These are phyloP conservation scores for Trichoderma lentiforme DNA, from an alignment of 2,329 filamentous ascomycete genomes.

Conservation along the genomic window DNA sequence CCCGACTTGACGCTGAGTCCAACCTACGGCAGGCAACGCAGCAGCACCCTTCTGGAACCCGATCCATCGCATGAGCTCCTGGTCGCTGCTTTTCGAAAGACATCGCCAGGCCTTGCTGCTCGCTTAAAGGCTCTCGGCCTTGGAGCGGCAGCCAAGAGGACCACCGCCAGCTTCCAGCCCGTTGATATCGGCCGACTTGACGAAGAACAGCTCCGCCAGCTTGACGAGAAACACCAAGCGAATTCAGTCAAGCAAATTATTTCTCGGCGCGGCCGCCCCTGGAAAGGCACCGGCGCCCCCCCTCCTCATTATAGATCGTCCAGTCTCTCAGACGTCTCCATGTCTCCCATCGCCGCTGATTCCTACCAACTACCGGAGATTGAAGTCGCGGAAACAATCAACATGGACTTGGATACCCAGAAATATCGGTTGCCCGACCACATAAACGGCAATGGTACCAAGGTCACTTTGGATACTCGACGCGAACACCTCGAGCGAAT, in stretches of 20 bases:
- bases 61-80: conserved; percentile 27
- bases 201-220: conserved; percentile 65
- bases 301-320: conserved; percentile 20
- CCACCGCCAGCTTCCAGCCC: conserved; percentile 29
- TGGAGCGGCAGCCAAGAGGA: conserved; percentile 39
- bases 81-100: conserved; percentile 47
- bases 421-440: conserved; percentile 73
- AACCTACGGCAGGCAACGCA: conserved; percentile 5
- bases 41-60: conserved; percentile 5
- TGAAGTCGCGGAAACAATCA: conserved; percentile 40
- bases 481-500: conserved; percentile 56
- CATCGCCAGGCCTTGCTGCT: conserved; percentile 62
- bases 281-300: conserved; percentile 60
- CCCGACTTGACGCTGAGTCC: neutral
- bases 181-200: conserved; percentile 64
- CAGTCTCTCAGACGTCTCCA: conserved; percentile 25
- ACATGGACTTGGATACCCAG: conserved; percentile 62
- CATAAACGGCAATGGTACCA: conserved; percentile 64
- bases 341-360: conserved; percentile 29
- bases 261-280: conserved; percentile 66
- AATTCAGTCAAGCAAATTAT: conserved; percentile 49
- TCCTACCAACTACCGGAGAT: conserved; percentile 50
- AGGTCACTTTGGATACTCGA: conserved; percentile 56
- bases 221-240: conserved; percentile 65
- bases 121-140: conserved; percentile 64